phyloP scores from a whole-genome alignment of 2,329 filamentous ascomycete genomes.

The Penicillium oxalicum region DNA sequence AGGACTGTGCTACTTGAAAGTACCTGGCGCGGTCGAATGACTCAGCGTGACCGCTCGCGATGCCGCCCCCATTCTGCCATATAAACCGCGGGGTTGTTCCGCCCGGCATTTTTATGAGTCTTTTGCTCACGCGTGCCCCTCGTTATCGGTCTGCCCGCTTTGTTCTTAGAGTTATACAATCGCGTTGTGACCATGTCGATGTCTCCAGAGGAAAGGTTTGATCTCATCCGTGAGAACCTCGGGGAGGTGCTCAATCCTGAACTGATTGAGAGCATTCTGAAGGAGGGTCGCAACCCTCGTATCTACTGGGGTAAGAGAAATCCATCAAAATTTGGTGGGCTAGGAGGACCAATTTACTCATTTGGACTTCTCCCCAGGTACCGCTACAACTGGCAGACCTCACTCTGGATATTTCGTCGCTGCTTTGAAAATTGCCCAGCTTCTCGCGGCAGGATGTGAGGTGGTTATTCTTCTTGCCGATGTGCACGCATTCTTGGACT shows the following conservation, averaged over 20 bases:
- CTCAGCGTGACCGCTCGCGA: background rate
- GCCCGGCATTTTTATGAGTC: background rate
- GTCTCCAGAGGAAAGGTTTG: conserved; percentile 2
- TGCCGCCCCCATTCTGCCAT: background rate
- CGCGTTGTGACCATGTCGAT: background rate
- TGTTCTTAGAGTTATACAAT: background rate
- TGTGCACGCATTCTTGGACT: conserved; percentile 53
- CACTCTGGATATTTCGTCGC: conserved; percentile 83
- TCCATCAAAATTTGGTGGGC: background rate
- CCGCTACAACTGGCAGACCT: conserved; percentile 78
- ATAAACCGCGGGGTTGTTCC: background rate
- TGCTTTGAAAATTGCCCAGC: conserved; percentile 79
- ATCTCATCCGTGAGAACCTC: conserved; percentile 66
- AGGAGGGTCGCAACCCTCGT: conserved; percentile 24
- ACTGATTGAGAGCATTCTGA: conserved; percentile 27
- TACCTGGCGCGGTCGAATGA: too few relatives aligned
- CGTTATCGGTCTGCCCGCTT: background rate
- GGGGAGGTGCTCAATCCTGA: conserved; percentile 74
- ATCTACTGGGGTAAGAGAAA: conserved; percentile 30
- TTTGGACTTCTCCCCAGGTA: conserved; percentile 6
- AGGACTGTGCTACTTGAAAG: too few relatives aligned
- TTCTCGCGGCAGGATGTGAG: conserved; percentile 76
- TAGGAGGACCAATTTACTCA: background rate
- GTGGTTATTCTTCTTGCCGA: conserved; percentile 67
- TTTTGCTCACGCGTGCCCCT: background rate